These are phyloP conservation scores for Fraxinus velutina DNA, from an alignment of 305 asterid genomes.

Conservation along the genomic window DNA sequence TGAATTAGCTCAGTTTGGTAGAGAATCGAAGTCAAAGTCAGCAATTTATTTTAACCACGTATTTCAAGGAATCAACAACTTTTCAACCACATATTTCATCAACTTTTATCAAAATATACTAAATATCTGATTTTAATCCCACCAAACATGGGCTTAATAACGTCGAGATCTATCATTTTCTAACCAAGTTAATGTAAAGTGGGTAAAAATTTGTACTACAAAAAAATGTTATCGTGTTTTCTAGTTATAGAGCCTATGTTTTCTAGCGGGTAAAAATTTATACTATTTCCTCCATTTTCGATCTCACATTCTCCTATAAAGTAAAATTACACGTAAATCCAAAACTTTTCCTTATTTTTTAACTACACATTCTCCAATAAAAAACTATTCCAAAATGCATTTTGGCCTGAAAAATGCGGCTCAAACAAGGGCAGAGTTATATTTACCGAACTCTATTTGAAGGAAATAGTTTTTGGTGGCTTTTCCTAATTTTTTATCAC, in stretches of 20 bases:
- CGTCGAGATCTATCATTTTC: neutral
- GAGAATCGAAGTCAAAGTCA: neutral
- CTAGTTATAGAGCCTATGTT: neutral
- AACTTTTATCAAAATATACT: no score
- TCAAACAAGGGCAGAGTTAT: neutral
- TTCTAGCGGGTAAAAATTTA: no score
- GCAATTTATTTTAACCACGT: neutral
- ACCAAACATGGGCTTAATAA: neutral
- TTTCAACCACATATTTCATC: neutral
- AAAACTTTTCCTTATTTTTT: neutral
- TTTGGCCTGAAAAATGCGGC: neutral
- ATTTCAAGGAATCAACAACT: no score
- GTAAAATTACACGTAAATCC: no score
- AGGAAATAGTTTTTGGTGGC: neutral
- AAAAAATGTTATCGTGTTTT: neutral
- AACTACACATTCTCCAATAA: neutral
- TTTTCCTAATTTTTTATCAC: neutral
- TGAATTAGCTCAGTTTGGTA: neutral
- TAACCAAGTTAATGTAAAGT: conserved; percentile 1
- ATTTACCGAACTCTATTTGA: neutral
- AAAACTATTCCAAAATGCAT: neutral
- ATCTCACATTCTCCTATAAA: no score
- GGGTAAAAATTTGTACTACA: neutral
- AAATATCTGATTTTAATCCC: no score
- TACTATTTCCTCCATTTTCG: no score